phyloP scores from a whole-genome alignment of 163 green algal genomes.

The Picocystis sp. region DNA sequence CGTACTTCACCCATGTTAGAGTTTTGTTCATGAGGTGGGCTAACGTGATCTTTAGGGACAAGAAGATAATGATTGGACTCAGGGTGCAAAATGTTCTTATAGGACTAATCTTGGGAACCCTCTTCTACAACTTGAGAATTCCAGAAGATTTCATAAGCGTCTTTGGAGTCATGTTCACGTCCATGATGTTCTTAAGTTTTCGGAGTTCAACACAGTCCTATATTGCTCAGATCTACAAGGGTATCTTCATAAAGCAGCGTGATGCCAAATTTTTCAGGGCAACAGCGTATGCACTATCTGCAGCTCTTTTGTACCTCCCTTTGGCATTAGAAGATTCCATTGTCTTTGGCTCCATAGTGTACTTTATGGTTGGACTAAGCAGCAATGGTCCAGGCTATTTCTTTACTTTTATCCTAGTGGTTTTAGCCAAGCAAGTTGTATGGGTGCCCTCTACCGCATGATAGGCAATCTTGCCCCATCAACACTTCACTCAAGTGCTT shows the following conservation, averaged over 20 bases:
- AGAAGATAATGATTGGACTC: too few relatives aligned
- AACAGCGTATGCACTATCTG: slow-evolving; percentile 35
- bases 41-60: too few relatives aligned
- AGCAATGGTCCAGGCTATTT: slow-evolving; percentile 18
- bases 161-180: slow-evolving; percentile 35
- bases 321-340: slow-evolving; percentile 31
- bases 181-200: slow-evolving; percentile 14
- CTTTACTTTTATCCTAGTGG: slow-evolving; percentile 30
- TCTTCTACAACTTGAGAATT: slow-evolving; percentile 30
- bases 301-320: slow-evolving; percentile 35
- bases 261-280: slow-evolving; percentile 28
- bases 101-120: slow-evolving; percentile 24
- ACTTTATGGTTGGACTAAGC: slow-evolving; percentile 30
- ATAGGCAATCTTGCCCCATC: slow-evolving; percentile 19
- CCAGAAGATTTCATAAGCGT: slow-evolving; percentile 27
- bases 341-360: slow-evolving; percentile 36
- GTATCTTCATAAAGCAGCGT: slow-evolving; percentile 53
- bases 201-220: slow-evolving; percentile 16
- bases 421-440: slow-evolving; percentile 26
- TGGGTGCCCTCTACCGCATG: slow-evolving; percentile 22
- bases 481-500: slow-evolving; percentile 20
- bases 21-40: too few relatives aligned
- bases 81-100: slow-evolving; percentile 29
- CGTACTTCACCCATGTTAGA: too few relatives aligned
- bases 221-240: background rate